A percentile compares a stretch with the other conserved stretches of the same genome.
Conservation (phyloP, 352 stramenopile genomes). For the Phytopythium mirpurense region DNA sequence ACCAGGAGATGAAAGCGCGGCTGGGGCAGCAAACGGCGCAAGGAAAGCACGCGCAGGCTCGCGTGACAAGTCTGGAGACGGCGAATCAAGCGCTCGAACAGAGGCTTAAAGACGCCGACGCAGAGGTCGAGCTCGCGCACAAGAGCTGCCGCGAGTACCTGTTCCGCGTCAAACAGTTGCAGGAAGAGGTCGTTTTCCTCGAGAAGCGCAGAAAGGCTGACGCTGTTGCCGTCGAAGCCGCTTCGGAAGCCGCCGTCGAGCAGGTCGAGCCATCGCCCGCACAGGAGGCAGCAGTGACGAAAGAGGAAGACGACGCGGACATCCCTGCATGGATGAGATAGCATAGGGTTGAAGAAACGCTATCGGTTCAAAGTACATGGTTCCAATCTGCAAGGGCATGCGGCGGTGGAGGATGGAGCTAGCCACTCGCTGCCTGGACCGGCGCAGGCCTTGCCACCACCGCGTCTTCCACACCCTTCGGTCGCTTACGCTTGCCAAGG, state of each 20-base stretch:
- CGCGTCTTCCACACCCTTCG: not conserved
- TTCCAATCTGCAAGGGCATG: not conserved
- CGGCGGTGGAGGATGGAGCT: not conserved
- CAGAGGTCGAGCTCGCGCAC: conserved; percentile 41
- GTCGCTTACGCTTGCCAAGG: conserved; percentile 24
- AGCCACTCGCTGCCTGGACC: not conserved
- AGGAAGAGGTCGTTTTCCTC: conserved; percentile 61
- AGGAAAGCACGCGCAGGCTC: conserved; percentile 42
- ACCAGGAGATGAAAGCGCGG: conserved; percentile 44
- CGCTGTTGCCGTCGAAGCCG: not conserved
- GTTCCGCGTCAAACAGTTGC: conserved; percentile 63
- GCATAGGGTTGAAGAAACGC: not conserved
- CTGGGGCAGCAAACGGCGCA: conserved; percentile 33
- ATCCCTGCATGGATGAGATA: conserved; percentile 8
- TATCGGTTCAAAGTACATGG: conserved; percentile 1
- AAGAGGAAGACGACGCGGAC: not conserved
- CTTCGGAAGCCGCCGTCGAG: not conserved
- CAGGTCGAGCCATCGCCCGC: no score
- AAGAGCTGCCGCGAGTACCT: conserved; percentile 49
- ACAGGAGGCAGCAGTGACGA: not conserved
- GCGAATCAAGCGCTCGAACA: conserved; percentile 20
- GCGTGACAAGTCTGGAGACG: conserved; percentile 32
- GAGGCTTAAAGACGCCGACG: conserved; percentile 29
- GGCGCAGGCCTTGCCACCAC: not conserved
- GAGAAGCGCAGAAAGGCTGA: conserved; percentile 36